These are phyloP conservation scores for Microcyclosporella mali DNA, from an alignment of 2,329 filamentous ascomycete genomes.

Conservation along the genomic window DNA sequence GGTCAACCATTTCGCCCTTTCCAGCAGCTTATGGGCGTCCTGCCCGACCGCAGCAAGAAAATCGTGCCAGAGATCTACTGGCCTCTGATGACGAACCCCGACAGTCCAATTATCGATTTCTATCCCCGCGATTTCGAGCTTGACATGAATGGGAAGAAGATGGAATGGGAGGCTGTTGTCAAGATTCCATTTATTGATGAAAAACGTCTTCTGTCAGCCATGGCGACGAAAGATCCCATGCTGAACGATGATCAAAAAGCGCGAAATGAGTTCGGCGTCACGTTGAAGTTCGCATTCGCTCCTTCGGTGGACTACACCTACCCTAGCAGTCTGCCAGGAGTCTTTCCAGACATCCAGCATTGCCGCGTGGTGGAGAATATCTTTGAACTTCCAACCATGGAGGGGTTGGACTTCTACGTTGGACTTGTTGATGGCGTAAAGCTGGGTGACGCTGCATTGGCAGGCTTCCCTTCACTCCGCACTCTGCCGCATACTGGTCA, in stretches of 20 bases:
- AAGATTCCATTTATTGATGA: conserved; percentile 99
- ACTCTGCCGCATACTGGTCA: conserved; percentile 76
- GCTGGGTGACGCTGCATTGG: conserved; percentile 73
- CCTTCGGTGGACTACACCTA: conserved; percentile 72
- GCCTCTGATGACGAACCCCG: conserved; percentile 81
- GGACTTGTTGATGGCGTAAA: conserved; percentile 80
- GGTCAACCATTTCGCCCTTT: conserved; percentile 93
- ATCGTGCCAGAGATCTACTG: conserved; percentile 87
- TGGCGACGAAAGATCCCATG: conserved; percentile 74
- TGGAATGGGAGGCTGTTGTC: conserved; percentile 98
- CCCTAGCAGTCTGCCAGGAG: conserved; percentile 76
- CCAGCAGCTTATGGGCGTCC: conserved; percentile 95
- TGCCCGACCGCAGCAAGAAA: conserved; percentile 94
- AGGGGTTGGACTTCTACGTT: conserved; percentile 77
- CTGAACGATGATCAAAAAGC: conserved; percentile 72
- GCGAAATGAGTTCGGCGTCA: conserved; percentile 85
- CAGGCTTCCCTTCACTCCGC: conserved; percentile 86
- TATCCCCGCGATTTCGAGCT: conserved; percentile 95
- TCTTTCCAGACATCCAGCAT: conserved; percentile 81
- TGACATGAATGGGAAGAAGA: conserved; percentile 99
- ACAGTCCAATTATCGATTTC: conserved; percentile 94
- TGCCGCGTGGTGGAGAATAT: conserved; percentile 95
- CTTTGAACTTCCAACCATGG: conserved; percentile 87
- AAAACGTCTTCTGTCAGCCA: conserved; percentile 72
- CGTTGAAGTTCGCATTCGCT: conserved; percentile 86